Conservation (phyloP, 2,329 filamentous ascomycete species). For the Emericellopsis cladophorae region DNA sequence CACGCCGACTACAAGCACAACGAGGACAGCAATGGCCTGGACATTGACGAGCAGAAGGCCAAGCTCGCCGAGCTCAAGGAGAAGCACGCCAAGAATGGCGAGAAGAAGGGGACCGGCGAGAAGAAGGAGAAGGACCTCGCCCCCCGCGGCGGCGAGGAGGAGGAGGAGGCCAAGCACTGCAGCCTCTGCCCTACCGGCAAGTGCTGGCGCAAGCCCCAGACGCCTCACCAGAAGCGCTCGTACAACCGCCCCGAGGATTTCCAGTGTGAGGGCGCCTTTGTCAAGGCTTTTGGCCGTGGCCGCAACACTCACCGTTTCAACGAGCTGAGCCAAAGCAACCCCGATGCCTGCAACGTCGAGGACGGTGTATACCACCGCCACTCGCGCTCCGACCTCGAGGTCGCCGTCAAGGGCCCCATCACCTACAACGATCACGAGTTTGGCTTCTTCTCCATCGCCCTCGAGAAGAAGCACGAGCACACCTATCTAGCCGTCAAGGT, state of each 20-base stretch:
- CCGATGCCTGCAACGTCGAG: conserved; percentile 1
- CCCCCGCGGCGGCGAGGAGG: background rate
- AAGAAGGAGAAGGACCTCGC: background rate
- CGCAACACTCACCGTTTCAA: conserved; percentile 1
- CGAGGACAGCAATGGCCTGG: background rate
- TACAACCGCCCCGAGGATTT: background rate
- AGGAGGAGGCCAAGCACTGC: background rate
- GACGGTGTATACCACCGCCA: conserved; percentile 5
- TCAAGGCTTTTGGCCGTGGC: conserved; percentile 2
- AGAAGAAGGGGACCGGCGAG: background rate
- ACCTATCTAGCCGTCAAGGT: conserved; percentile 3
- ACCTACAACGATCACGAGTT: conserved; percentile 2
- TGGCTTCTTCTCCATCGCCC: conserved; percentile 2
- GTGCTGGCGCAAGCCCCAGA: background rate
- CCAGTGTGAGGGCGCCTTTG: conserved; percentile 3
- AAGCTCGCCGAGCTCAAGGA: background rate
- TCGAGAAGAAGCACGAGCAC: conserved; percentile 3
- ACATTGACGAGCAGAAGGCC: background rate
- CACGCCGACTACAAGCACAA: background rate
- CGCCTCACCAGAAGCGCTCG: background rate
- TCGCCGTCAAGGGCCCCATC: conserved; percentile 4
- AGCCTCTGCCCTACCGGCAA: background rate
- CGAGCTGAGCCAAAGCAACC: conserved; percentile 1
- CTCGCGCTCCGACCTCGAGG: conserved; percentile 4
- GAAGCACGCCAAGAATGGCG: background rate